Conservation (phyloP, 176 grass and related monocot genomes). For the Aegilops bicornis region DNA sequence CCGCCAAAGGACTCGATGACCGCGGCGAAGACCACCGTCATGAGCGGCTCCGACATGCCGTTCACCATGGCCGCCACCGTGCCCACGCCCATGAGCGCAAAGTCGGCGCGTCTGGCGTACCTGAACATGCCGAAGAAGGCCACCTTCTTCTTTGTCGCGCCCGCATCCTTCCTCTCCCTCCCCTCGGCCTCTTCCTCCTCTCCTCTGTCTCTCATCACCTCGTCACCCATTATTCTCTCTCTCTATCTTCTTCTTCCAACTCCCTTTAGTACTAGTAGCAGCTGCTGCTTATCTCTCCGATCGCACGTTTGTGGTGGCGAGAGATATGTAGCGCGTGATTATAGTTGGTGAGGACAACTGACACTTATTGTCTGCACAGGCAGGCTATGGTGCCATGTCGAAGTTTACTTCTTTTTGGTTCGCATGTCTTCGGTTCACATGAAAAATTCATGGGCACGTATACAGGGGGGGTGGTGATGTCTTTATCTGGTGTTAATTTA, state of each 20-base stretch:
- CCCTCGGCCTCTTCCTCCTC: not conserved
- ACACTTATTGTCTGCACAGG: not conserved
- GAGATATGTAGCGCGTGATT: not conserved
- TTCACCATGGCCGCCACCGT: constrained; percentile 50
- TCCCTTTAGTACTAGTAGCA: not conserved
- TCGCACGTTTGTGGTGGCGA: not conserved
- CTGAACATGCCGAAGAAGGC: constrained; percentile 46
- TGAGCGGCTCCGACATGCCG: constrained; percentile 54
- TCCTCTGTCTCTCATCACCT: not conserved
- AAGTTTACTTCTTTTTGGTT: not conserved
- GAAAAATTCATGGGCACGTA: not conserved
- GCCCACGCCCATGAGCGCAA: constrained; percentile 46
- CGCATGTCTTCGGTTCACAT: not conserved
- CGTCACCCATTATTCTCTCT: not conserved
- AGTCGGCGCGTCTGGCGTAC: constrained; percentile 41
- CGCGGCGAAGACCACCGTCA: constrained; percentile 50
- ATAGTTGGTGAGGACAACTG: not conserved
- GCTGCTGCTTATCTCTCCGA: not conserved
- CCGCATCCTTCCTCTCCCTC: not conserved
- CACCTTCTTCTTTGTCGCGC: constrained; percentile 27
- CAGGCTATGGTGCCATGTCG: not conserved
- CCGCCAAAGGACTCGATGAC: constrained; percentile 54
- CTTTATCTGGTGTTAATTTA: not conserved
- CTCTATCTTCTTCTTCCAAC: not conserved
- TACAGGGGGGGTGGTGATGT: too few relatives aligned